phyloP scores from a whole-genome alignment of 805 yeast genomes.

The Kluyveromyces aestuarii region DNA sequence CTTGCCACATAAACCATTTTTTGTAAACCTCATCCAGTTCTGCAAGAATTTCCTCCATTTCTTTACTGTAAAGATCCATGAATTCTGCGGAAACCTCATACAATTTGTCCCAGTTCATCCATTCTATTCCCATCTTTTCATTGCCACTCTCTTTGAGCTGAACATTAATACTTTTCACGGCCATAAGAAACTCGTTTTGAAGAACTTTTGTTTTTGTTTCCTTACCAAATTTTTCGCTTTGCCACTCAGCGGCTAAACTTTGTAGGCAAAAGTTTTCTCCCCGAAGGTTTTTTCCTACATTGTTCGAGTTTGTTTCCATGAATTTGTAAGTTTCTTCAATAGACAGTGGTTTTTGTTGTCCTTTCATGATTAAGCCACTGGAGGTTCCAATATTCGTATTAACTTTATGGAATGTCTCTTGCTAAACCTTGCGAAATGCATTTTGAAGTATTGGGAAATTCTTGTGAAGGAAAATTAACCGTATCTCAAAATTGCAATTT shows the following conservation, averaged over 20 bases:
- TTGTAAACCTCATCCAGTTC: slow-evolving; percentile 18
- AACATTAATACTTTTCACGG: slow-evolving; percentile 12
- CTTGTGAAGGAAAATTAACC: not conserved
- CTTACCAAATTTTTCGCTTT: slow-evolving; percentile 9
- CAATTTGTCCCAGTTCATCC: slow-evolving; percentile 24
- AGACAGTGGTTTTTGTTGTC: not conserved
- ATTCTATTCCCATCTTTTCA: slow-evolving; percentile 6
- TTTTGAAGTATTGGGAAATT: not conserved
- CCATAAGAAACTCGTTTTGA: slow-evolving; percentile 11
- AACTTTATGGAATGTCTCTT: not conserved
- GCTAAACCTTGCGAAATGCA: not conserved
- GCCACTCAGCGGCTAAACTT: slow-evolving; percentile 21
- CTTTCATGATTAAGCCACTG: not conserved
- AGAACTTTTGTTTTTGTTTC: slow-evolving; percentile 9
- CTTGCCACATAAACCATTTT: slow-evolving; percentile 25
- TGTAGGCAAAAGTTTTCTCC: slow-evolving; percentile 1
- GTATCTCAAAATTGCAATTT: not conserved
- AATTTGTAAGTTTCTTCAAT: not conserved
- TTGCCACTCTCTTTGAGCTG: slow-evolving; percentile 6
- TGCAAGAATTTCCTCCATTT: slow-evolving; percentile 15
- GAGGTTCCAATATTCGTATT: not conserved
- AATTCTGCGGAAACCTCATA: slow-evolving; percentile 22
- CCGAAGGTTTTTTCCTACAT: not conserved
- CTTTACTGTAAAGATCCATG: slow-evolving; percentile 23
- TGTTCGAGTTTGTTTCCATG: not conserved